Percentiles rank a stretch among this genome's conserved stretches.
Conservation (phyloP, 441 rosid species). For the Daphne laureola region DNA sequence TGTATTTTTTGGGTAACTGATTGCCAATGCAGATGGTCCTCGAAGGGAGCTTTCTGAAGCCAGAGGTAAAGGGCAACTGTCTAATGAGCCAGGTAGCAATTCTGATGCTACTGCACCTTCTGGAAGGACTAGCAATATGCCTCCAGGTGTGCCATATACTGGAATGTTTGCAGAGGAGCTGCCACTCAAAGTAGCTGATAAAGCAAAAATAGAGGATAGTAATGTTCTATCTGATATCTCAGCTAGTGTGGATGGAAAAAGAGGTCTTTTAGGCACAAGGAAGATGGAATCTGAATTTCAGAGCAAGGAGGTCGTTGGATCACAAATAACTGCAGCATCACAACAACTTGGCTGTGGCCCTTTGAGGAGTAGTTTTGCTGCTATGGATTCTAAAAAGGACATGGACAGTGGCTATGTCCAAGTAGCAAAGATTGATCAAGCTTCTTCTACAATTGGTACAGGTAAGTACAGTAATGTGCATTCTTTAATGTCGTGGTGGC, state of each 20-base stretch:
- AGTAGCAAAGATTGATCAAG: conserved; percentile 32
- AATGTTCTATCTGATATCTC: conserved; percentile 28
- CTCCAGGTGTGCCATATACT: conserved; percentile 30
- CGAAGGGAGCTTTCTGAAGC: conserved; percentile 49
- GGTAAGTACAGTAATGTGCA: conserved; percentile 21
- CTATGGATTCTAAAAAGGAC: conserved; percentile 22
- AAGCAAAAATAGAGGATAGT: conserved; percentile 42
- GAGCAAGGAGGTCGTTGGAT: conserved; percentile 38
- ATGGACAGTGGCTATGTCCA: conserved; percentile 37
- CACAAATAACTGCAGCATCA: conserved; percentile 23
- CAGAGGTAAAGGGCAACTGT: conserved; percentile 43
- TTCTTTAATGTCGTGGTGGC: too few relatives aligned
- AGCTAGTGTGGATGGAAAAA: conserved; percentile 42
- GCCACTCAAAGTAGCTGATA: conserved; percentile 36
- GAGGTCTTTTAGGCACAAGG: conserved; percentile 31
- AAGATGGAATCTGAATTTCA: conserved; percentile 42
- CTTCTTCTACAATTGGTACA: conserved; percentile 29
- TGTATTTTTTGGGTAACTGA: conserved; percentile 22
- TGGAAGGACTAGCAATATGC: conserved; percentile 42
- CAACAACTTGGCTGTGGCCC: conserved; percentile 32
- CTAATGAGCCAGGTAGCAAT: conserved; percentile 37
- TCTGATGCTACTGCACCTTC: conserved; percentile 40
- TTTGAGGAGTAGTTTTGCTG: conserved; percentile 26
- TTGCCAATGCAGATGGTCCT: conserved; percentile 47
- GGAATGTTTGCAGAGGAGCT: conserved; percentile 49